Evolutionary conservation across 2,329 filamentous ascomycete genomes (phyloP).

Genomic region (Aspergillus sp.): DNA sequence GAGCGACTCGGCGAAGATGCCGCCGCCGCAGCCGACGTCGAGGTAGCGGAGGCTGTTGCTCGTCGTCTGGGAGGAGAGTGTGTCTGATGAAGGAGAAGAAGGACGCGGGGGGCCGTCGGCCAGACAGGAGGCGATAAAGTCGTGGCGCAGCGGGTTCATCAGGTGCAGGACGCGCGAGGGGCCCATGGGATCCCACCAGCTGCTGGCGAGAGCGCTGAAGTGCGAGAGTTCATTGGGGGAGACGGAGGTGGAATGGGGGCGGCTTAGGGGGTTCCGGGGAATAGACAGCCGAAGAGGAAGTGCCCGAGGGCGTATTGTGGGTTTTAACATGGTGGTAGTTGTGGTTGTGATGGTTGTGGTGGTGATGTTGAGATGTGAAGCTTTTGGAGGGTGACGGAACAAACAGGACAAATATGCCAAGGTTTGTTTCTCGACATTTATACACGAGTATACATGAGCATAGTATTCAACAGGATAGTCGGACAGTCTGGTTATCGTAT

Average conservation of each 20-base stretch:
- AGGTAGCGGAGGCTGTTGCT: neutral
- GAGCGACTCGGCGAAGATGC: slow-evolving; percentile 82
- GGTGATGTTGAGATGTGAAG: too few relatives aligned
- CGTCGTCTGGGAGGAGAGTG: neutral
- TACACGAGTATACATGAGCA: too few relatives aligned
- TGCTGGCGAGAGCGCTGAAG: slow-evolving; percentile 88
- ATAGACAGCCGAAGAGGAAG: too few relatives aligned
- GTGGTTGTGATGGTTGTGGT: too few relatives aligned
- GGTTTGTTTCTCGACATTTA: too few relatives aligned
- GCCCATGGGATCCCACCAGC: slow-evolving; percentile 97
- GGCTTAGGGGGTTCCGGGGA: slow-evolving; percentile 6
- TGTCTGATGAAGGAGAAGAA: slow-evolving; percentile 20
- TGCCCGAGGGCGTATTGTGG: too few relatives aligned
- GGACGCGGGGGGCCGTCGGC: slow-evolving; percentile 49
- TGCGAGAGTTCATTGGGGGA: slow-evolving; percentile 87
- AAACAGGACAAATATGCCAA: too few relatives aligned
- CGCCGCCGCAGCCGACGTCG: slow-evolving; percentile 33
- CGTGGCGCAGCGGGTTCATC: slow-evolving; percentile 95
- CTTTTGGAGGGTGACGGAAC: too few relatives aligned
- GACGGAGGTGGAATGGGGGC: slow-evolving; percentile 57
- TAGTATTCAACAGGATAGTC: too few relatives aligned
- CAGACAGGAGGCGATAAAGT: slow-evolving; percentile 79
- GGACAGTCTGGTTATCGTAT: too few relatives aligned
- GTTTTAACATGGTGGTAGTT: too few relatives aligned
- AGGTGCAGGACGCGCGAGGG: slow-evolving; percentile 89